These are phyloP conservation scores for Solanum chaucha DNA, from an alignment of 257 asterid genomes.

Conservation along the genomic window DNA sequence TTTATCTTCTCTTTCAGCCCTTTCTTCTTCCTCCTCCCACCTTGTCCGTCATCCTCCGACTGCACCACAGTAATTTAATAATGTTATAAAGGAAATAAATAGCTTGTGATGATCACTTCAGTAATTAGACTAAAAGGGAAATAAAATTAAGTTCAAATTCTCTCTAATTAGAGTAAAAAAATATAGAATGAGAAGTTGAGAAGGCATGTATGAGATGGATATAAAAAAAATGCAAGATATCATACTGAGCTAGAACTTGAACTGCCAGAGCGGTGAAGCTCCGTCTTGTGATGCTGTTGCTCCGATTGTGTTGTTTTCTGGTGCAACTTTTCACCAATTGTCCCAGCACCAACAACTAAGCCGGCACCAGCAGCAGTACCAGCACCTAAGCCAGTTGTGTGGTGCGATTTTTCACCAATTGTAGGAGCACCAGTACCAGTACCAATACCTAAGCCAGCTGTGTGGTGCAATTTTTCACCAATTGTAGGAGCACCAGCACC, in stretches of 20 bases:
- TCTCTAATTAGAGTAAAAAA: too few relatives aligned
- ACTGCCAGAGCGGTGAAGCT: slow-evolving; percentile 39
- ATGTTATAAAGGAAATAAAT: background rate
- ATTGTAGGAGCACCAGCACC: background rate
- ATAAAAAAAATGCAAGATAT: background rate
- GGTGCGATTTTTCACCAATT: background rate
- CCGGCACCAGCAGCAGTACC: background rate
- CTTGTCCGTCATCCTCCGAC: slow-evolving; percentile 74
- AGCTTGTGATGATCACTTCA: background rate
- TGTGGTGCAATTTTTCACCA: background rate
- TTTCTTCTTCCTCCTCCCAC: slow-evolving; percentile 67
- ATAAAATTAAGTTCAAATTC: too few relatives aligned
- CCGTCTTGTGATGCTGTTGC: background rate
- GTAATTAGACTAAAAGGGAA: too few relatives aligned
- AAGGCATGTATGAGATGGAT: background rate
- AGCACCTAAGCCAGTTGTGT: background rate
- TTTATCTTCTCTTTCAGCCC: slow-evolving; percentile 62
- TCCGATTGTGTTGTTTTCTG: background rate
- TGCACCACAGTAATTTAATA: background rate
- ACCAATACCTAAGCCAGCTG: background rate
- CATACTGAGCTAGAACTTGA: slow-evolving; percentile 71
- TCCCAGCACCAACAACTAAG: background rate
- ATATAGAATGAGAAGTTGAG: too few relatives aligned
- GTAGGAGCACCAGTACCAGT: background rate
- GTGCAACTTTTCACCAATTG: background rate